phyloP scores from a whole-genome alignment of 2,329 filamentous ascomycete species.

The Penicillium italicum region DNA sequence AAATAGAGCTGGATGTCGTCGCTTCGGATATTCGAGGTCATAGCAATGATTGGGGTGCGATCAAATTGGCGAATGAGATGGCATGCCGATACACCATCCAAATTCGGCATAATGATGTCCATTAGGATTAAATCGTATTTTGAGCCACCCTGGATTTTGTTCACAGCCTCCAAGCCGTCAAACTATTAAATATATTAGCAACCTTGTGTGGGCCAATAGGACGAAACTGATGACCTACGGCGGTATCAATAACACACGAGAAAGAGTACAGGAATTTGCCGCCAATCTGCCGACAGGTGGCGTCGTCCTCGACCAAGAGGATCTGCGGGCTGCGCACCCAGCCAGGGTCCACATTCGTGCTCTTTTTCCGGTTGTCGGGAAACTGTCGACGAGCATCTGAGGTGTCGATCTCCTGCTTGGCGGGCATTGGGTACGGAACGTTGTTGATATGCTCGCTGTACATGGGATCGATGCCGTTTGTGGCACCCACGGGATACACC shows the following conservation, averaged over 20 bases:
- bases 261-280: slow-evolving; percentile 65
- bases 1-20: slow-evolving; percentile 98
- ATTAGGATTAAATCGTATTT: slow-evolving; percentile 73
- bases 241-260: slow-evolving; percentile 60
- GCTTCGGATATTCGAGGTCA: slow-evolving; percentile 97
- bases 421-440: slow-evolving; percentile 77
- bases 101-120: slow-evolving; percentile 96
- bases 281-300: slow-evolving; percentile 63
- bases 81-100: slow-evolving; percentile 92
- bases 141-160: slow-evolving; percentile 67
- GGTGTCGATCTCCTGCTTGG: slow-evolving; percentile 55
- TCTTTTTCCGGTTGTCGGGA: slow-evolving; percentile 58
- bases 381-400: slow-evolving; percentile 47
- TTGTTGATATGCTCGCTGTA: slow-evolving; percentile 92
- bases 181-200: slow-evolving; percentile 50
- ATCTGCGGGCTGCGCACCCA: slow-evolving; percentile 72
- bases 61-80: slow-evolving; percentile 88
- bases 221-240: slow-evolving; percentile 47
- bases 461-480: slow-evolving; percentile 90
- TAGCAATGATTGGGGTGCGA: slow-evolving; percentile 84
- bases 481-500: slow-evolving; percentile 87
- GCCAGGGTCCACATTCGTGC: slow-evolving; percentile 58
- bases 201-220: background rate
- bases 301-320: slow-evolving; percentile 81
- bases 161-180: slow-evolving; percentile 87